Percentiles rank a stretch among this genome's conserved stretches.
These are phyloP conservation scores for Penicillium steckii DNA, from an alignment of 495 filamentous ascomycete species.

Conservation along the genomic window DNA sequence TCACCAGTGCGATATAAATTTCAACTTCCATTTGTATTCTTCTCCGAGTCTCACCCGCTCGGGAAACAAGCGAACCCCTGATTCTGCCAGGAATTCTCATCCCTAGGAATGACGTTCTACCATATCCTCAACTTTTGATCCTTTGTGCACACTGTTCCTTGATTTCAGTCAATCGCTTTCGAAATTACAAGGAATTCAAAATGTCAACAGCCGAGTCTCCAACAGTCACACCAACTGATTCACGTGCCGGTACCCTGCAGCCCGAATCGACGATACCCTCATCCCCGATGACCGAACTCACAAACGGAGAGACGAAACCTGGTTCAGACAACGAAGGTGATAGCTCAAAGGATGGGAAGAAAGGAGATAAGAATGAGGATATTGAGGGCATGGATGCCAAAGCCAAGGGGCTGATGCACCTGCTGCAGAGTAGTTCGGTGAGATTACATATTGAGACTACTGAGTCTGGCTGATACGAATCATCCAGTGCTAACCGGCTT, in stretches of 20 bases:
- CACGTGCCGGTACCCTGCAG: constrained; percentile 27
- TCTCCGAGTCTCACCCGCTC: constrained; percentile 9
- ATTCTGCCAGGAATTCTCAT: constrained; percentile 1
- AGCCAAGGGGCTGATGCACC: constrained; percentile 42
- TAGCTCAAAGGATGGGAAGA: neutral
- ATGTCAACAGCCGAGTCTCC: constrained; percentile 41
- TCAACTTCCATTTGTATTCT: neutral
- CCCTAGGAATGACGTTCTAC: constrained; percentile 22
- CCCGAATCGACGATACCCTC: constrained; percentile 45
- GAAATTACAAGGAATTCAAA: neutral
- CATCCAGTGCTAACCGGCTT: neutral
- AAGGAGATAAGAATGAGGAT: constrained; percentile 7
- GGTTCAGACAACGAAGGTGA: constrained; percentile 5
- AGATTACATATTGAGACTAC: constrained; percentile 20
- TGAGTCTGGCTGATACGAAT: neutral
- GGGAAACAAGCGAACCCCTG: neutral
- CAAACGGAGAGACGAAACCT: constrained; percentile 19
- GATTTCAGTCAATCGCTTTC: neutral
- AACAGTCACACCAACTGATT: constrained; percentile 29
- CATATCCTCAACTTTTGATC: constrained; percentile 6
- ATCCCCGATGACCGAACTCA: constrained; percentile 33
- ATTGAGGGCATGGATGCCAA: constrained; percentile 40
- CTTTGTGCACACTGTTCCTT: neutral
- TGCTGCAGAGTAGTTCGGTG: constrained; percentile 53
- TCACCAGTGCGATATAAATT: neutral